These are phyloP conservation scores for Phylloporus sp. DNA, from an alignment of 768 basidiomycete species.

Conservation along the genomic window DNA sequence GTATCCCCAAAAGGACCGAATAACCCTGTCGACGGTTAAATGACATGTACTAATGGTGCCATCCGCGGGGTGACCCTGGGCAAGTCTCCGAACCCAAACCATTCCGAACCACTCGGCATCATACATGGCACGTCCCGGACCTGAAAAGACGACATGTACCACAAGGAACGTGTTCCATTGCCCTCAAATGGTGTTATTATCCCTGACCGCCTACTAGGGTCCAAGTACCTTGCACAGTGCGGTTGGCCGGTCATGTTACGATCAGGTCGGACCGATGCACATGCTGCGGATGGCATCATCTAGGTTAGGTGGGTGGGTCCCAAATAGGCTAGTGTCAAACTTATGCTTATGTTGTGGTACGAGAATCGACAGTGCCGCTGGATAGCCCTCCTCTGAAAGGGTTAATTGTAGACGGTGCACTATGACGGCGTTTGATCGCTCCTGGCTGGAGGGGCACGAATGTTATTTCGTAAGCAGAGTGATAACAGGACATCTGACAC, in stretches of 20 bases:
- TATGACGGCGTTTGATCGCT: background rate
- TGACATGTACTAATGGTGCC: background rate
- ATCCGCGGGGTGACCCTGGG: background rate
- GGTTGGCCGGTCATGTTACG: background rate
- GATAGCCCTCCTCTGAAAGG: background rate
- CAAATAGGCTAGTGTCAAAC: background rate
- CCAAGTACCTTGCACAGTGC: background rate
- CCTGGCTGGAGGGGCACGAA: background rate
- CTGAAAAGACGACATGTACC: background rate
- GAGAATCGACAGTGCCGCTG: background rate
- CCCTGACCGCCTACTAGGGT: background rate
- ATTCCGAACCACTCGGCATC: background rate
- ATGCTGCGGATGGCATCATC: constrained; percentile 2
- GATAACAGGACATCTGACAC: too few relatives aligned
- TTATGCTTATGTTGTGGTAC: background rate
- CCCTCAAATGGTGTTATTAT: background rate
- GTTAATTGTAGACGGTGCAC: background rate
- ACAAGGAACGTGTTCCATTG: background rate
- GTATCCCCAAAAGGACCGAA: background rate
- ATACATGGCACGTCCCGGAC: background rate
- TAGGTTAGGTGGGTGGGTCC: background rate
- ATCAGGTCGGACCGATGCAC: background rate
- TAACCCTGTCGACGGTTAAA: background rate
- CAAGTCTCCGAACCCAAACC: background rate
- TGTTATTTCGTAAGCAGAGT: too few relatives aligned